phyloP scores from a whole-genome alignment of 148 eudicot genomes.

The Silene conica region DNA sequence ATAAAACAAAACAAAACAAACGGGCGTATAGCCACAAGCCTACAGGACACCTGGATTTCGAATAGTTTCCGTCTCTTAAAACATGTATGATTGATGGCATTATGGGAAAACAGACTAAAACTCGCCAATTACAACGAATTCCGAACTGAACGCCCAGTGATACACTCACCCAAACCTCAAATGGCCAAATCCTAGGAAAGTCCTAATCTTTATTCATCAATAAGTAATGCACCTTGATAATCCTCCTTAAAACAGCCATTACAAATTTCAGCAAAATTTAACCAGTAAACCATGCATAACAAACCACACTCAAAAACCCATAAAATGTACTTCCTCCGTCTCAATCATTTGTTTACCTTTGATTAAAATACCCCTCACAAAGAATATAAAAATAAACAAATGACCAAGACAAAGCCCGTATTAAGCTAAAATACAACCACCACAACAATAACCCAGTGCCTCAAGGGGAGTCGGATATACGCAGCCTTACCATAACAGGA shows the following conservation, averaged over 20 bases:
- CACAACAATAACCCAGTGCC: no score
- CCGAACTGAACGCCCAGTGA: neutral
- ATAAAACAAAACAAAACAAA: no score
- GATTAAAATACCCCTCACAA: no score
- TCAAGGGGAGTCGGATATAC: no score
- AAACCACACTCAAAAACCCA: neutral
- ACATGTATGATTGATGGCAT: neutral
- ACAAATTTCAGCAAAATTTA: neutral
- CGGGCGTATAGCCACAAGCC: no score
- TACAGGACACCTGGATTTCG: no score
- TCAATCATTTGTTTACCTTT: no score
- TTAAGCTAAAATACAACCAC: neutral
- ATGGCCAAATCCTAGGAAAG: neutral
- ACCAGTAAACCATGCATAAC: neutral
- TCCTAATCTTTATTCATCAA: no score
- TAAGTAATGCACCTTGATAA: no score
- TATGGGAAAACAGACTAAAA: neutral
- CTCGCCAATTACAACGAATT: neutral
- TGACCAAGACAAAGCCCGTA: neutral
- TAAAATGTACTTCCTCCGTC: neutral
- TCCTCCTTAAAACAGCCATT: neutral
- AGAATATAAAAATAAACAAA: no score
- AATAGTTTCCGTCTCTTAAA: no score
- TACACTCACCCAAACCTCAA: neutral
- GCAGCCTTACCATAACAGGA: constrained; percentile 39